A percentile compares a stretch with the other conserved stretches of the same genome.
Evolutionary conservation across 2,329 filamentous ascomycete genomes (phyloP).

Genomic region (Penicillium sp.): DNA sequence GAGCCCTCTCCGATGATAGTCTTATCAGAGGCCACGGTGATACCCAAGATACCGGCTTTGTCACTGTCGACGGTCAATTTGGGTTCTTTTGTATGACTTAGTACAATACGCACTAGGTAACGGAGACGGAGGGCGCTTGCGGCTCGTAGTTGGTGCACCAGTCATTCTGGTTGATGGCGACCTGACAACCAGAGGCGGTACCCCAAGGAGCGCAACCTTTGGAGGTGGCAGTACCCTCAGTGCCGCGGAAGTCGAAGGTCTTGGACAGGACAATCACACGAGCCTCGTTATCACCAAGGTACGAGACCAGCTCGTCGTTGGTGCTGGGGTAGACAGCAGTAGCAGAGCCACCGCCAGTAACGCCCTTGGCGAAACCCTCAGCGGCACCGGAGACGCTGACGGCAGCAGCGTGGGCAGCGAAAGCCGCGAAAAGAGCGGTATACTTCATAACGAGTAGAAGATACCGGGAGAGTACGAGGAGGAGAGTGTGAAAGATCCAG

Average conservation of each 20-base stretch:
- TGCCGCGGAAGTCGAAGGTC: constrained; percentile 48
- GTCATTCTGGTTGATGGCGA: constrained; percentile 59
- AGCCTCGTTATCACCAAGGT: constrained; percentile 54
- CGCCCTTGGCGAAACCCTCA: constrained; percentile 53
- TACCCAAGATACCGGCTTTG: constrained; percentile 52
- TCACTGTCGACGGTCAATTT: constrained; percentile 31
- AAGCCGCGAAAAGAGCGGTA: constrained; percentile 16
- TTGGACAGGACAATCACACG: constrained; percentile 54
- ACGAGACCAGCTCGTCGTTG: constrained; percentile 57
- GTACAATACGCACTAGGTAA: constrained; percentile 27
- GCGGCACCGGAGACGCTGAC: constrained; percentile 34
- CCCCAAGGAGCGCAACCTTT: constrained; percentile 61
- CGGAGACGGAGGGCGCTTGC: constrained; percentile 48
- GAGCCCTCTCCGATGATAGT: constrained; percentile 54
- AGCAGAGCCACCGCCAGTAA: constrained; percentile 60
- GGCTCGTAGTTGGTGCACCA: constrained; percentile 62
- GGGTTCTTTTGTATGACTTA: not conserved
- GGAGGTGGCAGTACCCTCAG: constrained; percentile 51
- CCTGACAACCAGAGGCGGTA: constrained; percentile 54
- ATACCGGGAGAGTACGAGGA: not conserved
- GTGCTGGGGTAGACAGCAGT: constrained; percentile 54
- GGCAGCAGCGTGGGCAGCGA: constrained; percentile 22
- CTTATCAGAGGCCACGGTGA: constrained; percentile 59
- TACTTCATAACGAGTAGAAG: constrained; percentile 17
- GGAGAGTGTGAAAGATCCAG: not conserved